Base-by-base conservation (phyloP, 2,329 filamentous ascomycete genomes). In the Albophoma yamanashiensis region DNA sequence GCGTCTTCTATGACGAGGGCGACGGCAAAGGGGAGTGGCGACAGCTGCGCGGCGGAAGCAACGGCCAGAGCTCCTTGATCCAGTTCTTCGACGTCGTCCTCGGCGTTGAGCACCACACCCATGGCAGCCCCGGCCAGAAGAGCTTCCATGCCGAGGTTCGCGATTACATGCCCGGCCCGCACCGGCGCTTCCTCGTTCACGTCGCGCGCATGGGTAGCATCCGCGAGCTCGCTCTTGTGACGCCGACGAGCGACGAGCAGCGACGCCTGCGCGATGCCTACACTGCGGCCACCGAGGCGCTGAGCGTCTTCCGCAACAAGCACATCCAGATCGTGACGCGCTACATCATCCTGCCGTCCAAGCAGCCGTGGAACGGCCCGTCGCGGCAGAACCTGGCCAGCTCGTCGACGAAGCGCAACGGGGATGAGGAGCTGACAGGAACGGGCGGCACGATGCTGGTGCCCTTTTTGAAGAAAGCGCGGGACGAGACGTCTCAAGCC, bases 51-150 rank as follows among this genome's bases (percentile, higher is more conserved):
- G 93, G 93, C 22, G 93, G 93, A 5, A 95, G 90, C 71, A 97
- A 97, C 68, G 93, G 92, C 0, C 93, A 97, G 73, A 93, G 89
- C 72, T 95, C 91, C 0, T 79, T 96, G 50, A 92, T 97, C 61
- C 92, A 97, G 68, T 94, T 96, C 76, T 91, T 96, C 72, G 93
- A 97, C 70, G 82, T 95, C 17, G 84, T 92, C 0, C 81, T 97
- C 0, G 91, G 91, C 2, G 82, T 97, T 17, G 87, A 95, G 68
- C 93, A 97, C 74, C 69, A 68, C 1, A 73, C 75, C 2, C 73
- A 74, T 56, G 77, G 76, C 1, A 73, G 72, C 61, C 64, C 65
- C 25, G 69, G 65, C 12, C 65, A 67, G 53, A 66, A 68, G 22
- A 77, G 74, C 62, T 84, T 80, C 64, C 80, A 82, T 67, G 69